Base-by-base conservation (phyloP, 2,329 filamentous ascomycete species). In the Scytalidium lignicola region DNA sequence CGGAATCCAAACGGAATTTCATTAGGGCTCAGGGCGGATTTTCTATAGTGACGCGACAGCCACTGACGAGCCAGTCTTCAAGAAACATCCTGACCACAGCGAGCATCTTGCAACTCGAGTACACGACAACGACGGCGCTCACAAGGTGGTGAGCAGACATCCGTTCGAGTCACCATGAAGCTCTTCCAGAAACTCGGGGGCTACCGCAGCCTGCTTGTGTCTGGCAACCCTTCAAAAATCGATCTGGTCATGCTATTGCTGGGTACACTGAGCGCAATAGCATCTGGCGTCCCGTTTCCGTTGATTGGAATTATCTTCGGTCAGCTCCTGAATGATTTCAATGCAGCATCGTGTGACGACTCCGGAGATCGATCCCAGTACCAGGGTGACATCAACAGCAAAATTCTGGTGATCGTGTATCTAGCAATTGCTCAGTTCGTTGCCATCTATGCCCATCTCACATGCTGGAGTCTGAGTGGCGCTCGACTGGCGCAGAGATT, bases 291-390 rank as follows among this genome's bases (percentile, higher is more conserved):
- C 2, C 80, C 80, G 0, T 82, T 83, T 53, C 80, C 80, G 12
- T 65, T 84, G 15, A 75, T 83, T 59, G 80, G 77, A 49, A 79
- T 85, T 53, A 67, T 84, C 47, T 84, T 84, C 53, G 80, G 81
- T 50, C 70, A 84, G 62, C 73, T 84, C 6, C 70, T 84, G 52
- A 79, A 84, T 58, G 72, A 82, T 53, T 71, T 84, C 59, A 82
- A 82, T 58, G 64, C 67, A 8, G 75, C 75, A 19, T 74, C 76
- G 18, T 83, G 79, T 61, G 67, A 66, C 60, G 9, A 50, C 58
- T 17, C 52, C 58, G 7, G 47, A n/a, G n/a, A n/a, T n/a, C n/a
- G 29, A 3, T 51, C 53, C 6, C 55, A 62, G 43, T 48, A 41
- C 39, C 69, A 78, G 51, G 53, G 59, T 37, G 63, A 63, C 22